Percentiles rank a stretch among this genome's conserved stretches.
phyloP scores from a whole-genome alignment of 192 early-diverging fungal species.

The Chytriomyces hyalinus region DNA sequence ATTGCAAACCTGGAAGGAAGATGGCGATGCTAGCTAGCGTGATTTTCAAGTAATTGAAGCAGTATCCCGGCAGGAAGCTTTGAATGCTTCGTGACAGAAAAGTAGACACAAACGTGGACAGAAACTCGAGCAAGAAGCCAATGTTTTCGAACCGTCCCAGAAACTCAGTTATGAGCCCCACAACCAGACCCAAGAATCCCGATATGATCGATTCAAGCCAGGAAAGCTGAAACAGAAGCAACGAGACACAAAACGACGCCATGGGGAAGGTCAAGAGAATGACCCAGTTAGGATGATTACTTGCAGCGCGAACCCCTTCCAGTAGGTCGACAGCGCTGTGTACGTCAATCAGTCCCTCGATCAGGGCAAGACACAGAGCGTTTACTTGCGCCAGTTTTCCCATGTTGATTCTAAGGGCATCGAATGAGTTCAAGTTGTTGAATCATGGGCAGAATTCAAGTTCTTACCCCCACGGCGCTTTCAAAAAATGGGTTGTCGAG shows the following conservation, averaged over 20 bases:
- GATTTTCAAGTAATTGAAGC: slow-evolving; percentile 33
- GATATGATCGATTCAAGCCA: slow-evolving; percentile 48
- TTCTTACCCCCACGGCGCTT: slow-evolving; percentile 1
- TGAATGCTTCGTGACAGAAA: slow-evolving; percentile 34
- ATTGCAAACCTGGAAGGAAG: slow-evolving; percentile 36
- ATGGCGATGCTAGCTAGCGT: slow-evolving; percentile 41
- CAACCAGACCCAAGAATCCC: slow-evolving; percentile 39
- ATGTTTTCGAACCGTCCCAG: slow-evolving; percentile 30
- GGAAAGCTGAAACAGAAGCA: slow-evolving; percentile 45
- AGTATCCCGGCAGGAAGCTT: slow-evolving; percentile 4
- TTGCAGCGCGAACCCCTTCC: slow-evolving; percentile 29
- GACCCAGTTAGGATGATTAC: slow-evolving; percentile 21
- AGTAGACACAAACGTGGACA: slow-evolving; percentile 28
- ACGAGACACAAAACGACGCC: slow-evolving; percentile 34
- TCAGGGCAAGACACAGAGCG: slow-evolving; percentile 44
- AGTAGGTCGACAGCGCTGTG: slow-evolving; percentile 42
- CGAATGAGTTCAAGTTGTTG: background rate
- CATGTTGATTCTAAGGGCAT: slow-evolving; percentile 26
- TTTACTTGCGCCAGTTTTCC: slow-evolving; percentile 53
- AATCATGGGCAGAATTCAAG: background rate
- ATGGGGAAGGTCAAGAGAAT: slow-evolving; percentile 45
- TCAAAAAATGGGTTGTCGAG: slow-evolving; percentile 20
- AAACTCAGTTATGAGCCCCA: slow-evolving; percentile 31
- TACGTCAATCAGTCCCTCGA: slow-evolving; percentile 29
- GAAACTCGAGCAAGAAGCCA: slow-evolving; percentile 49